Base-by-base conservation (phyloP, 2,329 filamentous ascomycete species). In the Pseudogymnoascus destructans region DNA sequence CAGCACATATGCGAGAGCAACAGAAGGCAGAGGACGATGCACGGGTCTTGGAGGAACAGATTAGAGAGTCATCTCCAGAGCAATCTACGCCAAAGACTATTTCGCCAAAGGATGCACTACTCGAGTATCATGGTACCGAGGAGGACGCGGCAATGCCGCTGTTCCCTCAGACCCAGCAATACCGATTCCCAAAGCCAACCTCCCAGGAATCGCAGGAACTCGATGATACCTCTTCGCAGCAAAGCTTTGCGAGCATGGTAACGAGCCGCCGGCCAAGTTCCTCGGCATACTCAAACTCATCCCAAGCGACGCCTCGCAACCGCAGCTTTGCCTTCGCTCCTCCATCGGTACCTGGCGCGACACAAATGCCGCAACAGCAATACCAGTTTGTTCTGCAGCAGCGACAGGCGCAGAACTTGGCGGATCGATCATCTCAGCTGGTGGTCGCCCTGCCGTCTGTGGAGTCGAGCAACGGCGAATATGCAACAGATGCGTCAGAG, bases 41-140 rank as follows among this genome's bases (percentile, higher is more conserved):
- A 62, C 69, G 59, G 67, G 72, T 62, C 65, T 67, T 64, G 63
- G 73, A 25, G 71, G 65, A 68, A 38, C 70, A 73, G 33, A 64
- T 77, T 49, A 73, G 75, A 0, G 64, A 64, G 46, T 59, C 61
- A 23, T 67, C 67, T 21, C 67, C 64, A 70, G 63, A 64, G 30
- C 63, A 76, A 5, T 78, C 77, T 0, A 78, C 85, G n/a, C 78
- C 82, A 1, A 88, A 89, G 71, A 95, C 92, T 0, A 95, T 98
- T 52, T 97, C 92, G 1, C 93, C 92, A 21, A 95, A 95, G 73
- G 92, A 97, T 66, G 88, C 91, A 1, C 73, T 95, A 60, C 73
- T 96, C 55, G 91, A 96, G 61, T 95, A 91, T 68, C 81, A 85
- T 61, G 89, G 93, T 36, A 72, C 76, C 0, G 87, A 91, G 2